A percentile compares a stretch with the other conserved stretches of the same genome.
These are phyloP conservation scores for Corynespora cassiicola DNA, from an alignment of 2,329 filamentous ascomycete species.

Conservation along the genomic window DNA sequence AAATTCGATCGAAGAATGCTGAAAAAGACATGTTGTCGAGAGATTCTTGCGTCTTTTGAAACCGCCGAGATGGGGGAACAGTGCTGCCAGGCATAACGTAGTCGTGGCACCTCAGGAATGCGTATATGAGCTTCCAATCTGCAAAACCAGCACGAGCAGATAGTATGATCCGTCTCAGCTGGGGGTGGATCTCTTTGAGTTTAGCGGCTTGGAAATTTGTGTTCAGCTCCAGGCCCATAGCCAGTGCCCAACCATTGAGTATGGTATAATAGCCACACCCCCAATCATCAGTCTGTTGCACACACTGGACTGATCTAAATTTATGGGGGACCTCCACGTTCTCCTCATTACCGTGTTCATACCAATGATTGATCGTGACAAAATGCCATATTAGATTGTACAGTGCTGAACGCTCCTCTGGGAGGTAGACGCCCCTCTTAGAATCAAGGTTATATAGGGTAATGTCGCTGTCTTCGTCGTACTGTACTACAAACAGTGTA, in stretches of 20 bases:
- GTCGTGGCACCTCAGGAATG: slow-evolving; percentile 17
- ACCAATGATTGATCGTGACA: too few relatives aligned
- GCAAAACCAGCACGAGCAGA: slow-evolving; percentile 13
- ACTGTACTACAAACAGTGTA: slow-evolving; percentile 17
- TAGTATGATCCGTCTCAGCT: slow-evolving; percentile 11
- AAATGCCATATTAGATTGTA: too few relatives aligned
- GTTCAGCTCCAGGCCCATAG: slow-evolving; percentile 23
- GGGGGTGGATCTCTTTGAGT: too few relatives aligned
- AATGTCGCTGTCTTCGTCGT: slow-evolving; percentile 6
- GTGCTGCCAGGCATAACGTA: too few relatives aligned
- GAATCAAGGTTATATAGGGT: slow-evolving; percentile 18
- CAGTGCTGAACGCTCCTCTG: too few relatives aligned
- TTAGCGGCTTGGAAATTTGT: slow-evolving; percentile 9
- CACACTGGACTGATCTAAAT: slow-evolving; percentile 5
- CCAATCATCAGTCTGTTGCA: slow-evolving; percentile 6
- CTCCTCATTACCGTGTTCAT: too few relatives aligned
- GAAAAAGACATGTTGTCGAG: too few relatives aligned
- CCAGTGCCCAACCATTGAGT: slow-evolving; percentile 26
- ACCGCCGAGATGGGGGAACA: too few relatives aligned
- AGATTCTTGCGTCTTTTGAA: too few relatives aligned
- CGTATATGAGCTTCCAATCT: slow-evolving; percentile 19
- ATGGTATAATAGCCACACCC: slow-evolving; percentile 23
- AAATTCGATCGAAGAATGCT: too few relatives aligned
- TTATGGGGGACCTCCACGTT: too few relatives aligned
- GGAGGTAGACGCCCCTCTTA: too few relatives aligned